These are phyloP conservation scores for Naganishia liquefaciens DNA, from an alignment of 1,284 basidiomycete species.

Conservation along the genomic window DNA sequence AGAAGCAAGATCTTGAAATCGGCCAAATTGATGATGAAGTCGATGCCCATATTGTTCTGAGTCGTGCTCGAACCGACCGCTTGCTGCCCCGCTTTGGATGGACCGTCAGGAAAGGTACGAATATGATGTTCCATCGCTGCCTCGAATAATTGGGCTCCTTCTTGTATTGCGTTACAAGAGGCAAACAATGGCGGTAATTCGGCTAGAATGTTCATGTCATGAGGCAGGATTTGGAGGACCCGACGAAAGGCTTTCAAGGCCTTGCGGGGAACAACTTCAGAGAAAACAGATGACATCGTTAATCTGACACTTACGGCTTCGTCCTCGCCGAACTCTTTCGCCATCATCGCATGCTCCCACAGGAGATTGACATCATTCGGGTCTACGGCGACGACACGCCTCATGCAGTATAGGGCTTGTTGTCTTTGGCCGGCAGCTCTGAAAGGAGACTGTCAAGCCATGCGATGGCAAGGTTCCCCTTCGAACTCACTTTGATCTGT, in stretches of 20 bases:
- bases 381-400: constrained; percentile 77
- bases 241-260: constrained; percentile 74
- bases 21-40: constrained; percentile 68
- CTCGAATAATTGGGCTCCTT: constrained; percentile 67
- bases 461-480: not conserved
- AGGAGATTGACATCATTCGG: constrained; percentile 78
- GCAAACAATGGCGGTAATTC: constrained; percentile 74
- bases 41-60: constrained; percentile 44
- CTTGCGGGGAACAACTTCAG: constrained; percentile 50
- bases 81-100: constrained; percentile 38
- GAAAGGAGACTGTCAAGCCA: constrained; percentile 29
- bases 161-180: constrained; percentile 59
- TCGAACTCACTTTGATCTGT: constrained; percentile 65
- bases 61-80: constrained; percentile 8
- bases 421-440: constrained; percentile 72
- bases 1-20: constrained; percentile 76
- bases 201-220: constrained; percentile 76
- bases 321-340: constrained; percentile 70
- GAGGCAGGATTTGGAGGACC: constrained; percentile 73
- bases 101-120: constrained; percentile 51
- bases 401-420: constrained; percentile 88
- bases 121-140: constrained; percentile 63
- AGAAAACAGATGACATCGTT: not conserved
- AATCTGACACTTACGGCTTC: constrained; percentile 57
- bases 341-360: constrained; percentile 85